A percentile compares a stretch with the other conserved stretches of the same genome.
Conservation (phyloP, 2,329 filamentous ascomycete genomes). For the Colletotrichum cuscutae region DNA sequence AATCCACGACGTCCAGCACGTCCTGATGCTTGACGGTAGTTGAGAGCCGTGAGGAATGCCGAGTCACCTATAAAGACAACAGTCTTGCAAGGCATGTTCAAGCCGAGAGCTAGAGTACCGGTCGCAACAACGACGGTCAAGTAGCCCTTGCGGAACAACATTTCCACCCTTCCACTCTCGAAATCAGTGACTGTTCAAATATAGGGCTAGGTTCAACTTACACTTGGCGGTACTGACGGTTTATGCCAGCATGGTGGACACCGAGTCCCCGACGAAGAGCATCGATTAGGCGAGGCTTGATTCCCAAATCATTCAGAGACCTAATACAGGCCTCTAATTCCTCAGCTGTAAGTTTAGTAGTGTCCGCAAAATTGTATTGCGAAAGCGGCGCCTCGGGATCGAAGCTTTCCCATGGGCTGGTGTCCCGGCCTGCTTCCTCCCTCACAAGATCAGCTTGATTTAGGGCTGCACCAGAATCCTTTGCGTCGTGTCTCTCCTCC, state of each 20-base stretch:
- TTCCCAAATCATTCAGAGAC: constrained; percentile 60
- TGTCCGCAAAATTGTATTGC: constrained; percentile 74
- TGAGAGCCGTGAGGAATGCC: constrained; percentile 77
- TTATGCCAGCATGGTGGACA: constrained; percentile 84
- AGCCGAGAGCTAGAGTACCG: constrained; percentile 79
- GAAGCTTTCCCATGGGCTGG: constrained; percentile 71
- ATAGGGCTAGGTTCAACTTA: constrained; percentile 45
- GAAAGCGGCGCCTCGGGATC: constrained; percentile 72
- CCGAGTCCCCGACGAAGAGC: constrained; percentile 76
- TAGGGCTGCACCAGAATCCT: constrained; percentile 48
- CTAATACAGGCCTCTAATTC: constrained; percentile 68
- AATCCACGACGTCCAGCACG: constrained; percentile 84
- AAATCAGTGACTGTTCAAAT: background rate
- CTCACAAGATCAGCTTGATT: constrained; percentile 66
- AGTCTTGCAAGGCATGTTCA: constrained; percentile 88
- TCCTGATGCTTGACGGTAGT: constrained; percentile 81
- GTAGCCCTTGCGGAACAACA: constrained; percentile 78
- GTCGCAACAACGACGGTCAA: constrained; percentile 79
- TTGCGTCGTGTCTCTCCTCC: constrained; percentile 41
- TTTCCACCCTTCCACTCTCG: constrained; percentile 69
- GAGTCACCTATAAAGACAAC: constrained; percentile 82
- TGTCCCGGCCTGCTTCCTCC: constrained; percentile 65
- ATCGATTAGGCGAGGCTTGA: constrained; percentile 64
- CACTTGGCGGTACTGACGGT: constrained; percentile 78
- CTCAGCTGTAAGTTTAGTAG: constrained; percentile 63